Evolutionary conservation across 2,329 filamentous ascomycete species (phyloP), one percentile per base, ranked within the genome.

Genomic region (Phialemoniopsis sp.): DNA sequence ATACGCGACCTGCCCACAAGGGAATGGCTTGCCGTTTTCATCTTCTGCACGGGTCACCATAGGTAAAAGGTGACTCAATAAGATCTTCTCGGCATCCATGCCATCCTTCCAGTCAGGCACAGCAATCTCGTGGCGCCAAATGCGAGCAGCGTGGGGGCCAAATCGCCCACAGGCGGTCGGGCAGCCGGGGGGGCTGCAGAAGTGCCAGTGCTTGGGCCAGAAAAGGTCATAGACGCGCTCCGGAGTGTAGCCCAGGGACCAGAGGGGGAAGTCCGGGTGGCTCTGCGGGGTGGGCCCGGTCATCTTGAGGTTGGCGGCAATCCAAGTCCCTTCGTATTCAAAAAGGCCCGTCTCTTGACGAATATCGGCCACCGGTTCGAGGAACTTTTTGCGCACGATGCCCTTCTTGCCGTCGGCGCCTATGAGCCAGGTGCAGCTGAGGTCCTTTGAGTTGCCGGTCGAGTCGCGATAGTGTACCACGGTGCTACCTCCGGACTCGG

Each of bases 401-500:
- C 70, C 70, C 6, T 55, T 65, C 47, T 73, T 73, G 1, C 70
- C 70, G 50, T 73, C 70, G 0, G 68, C 67, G 1, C 63, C 70
- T 8, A 69, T 53, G 2, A 72, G 51, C 42, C 42, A 44, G 21
- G 21, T 26, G 21, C 21, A 26, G 21, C 6, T 10, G 21, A 26
- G 6, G 21, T 26, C 21, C 21, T 10, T 26, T 26, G 21, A 6
- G 21, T 10, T 26, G 21, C 21, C 21, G 10, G 21, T 6, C 6
- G 21, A 10, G 21, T 26, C 21, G 10, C 21, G 21, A 10, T 26
- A 26, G 21, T 26, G 21, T 10, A 26, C 21, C 21, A 26, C 21
- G 21, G 21, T 26, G 21, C 6, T 26, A 26, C 21, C 6, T 26
- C 21, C 21, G 21, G 6, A 26, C 21, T 26, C 21, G 21, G 21